Conservation (phyloP, 176 grass and related monocot genomes). For the Hyparrhenia diplandra region DNA sequence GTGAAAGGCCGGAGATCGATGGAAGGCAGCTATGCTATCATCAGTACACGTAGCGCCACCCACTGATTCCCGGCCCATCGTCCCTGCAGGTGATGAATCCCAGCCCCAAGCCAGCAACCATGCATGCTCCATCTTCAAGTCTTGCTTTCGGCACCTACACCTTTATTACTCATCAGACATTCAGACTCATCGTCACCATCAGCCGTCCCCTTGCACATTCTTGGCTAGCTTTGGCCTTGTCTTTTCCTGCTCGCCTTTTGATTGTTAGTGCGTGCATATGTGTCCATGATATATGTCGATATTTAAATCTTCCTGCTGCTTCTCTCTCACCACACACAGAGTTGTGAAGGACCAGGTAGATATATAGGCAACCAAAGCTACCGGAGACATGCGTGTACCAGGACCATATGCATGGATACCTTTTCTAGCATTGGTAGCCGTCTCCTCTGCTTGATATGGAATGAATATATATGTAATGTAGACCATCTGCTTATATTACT, state of each 20-base stretch:
- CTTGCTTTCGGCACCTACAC: constrained; percentile 26
- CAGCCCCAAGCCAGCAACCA: background rate
- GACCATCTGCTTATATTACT: background rate
- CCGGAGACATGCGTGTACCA: constrained; percentile 23
- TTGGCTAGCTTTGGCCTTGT: constrained; percentile 28
- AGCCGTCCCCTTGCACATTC: background rate
- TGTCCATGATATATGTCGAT: constrained; percentile 21
- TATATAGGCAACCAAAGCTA: constrained; percentile 31
- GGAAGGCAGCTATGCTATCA: background rate
- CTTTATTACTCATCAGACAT: constrained; percentile 5
- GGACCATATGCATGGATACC: constrained; percentile 12
- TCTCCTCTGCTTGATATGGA: background rate
- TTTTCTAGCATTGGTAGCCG: constrained; percentile 7
- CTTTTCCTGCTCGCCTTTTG: constrained; percentile 54
- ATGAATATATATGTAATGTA: background rate
- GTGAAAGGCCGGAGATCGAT: constrained; percentile 15
- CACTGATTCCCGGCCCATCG: constrained; percentile 22
- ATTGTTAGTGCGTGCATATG: constrained; percentile 40
- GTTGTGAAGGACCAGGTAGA: constrained; percentile 35
- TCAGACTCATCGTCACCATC: background rate
- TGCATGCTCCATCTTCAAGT: background rate
- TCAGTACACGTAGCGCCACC: background rate
- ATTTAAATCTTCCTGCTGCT: background rate
- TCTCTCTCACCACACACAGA: background rate
- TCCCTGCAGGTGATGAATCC: background rate